A percentile compares a stretch with the other conserved stretches of the same genome.
phyloP scores from a whole-genome alignment of 306 rosid species.

The Parietaria judaica region DNA sequence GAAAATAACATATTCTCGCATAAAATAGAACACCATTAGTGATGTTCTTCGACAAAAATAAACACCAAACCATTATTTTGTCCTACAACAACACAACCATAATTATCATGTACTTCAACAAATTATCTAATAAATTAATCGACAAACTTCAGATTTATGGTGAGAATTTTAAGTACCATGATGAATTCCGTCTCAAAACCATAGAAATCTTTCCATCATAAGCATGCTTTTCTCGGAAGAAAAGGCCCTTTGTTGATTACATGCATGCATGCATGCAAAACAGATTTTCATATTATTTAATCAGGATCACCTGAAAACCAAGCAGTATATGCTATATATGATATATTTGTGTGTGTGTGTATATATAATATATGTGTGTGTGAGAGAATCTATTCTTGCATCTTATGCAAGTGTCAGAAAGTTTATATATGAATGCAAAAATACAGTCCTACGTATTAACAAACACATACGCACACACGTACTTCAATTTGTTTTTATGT shows the following conservation, averaged over 20 bases:
- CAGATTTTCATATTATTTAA: not conserved
- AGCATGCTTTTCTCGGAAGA: slow-evolving; percentile 2
- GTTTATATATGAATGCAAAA: too few species aligned
- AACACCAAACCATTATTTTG: slow-evolving; percentile 2
- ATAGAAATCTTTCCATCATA: not conserved
- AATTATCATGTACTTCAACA: not conserved
- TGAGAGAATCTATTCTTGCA: not conserved
- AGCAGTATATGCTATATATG: not conserved
- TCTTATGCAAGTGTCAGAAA: not conserved
- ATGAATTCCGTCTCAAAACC: too few species aligned
- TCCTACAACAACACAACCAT: not conserved
- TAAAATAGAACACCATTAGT: slow-evolving; percentile 4
- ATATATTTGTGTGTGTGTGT: not conserved
- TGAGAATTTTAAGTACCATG: not conserved
- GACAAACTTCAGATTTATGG: not conserved
- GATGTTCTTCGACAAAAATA: slow-evolving; percentile 3
- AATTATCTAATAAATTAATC: not conserved
- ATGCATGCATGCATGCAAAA: not conserved
- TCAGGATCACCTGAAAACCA: not conserved
- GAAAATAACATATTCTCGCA: not conserved
- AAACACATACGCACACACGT: not conserved
- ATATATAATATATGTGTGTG: not conserved
- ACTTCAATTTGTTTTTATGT: too few species aligned
- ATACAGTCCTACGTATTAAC: not conserved
- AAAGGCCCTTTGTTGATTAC: not conserved